phyloP scores from a whole-genome alignment of 75 land plant genomes.

The Chamaecyparis obtusa region DNA sequence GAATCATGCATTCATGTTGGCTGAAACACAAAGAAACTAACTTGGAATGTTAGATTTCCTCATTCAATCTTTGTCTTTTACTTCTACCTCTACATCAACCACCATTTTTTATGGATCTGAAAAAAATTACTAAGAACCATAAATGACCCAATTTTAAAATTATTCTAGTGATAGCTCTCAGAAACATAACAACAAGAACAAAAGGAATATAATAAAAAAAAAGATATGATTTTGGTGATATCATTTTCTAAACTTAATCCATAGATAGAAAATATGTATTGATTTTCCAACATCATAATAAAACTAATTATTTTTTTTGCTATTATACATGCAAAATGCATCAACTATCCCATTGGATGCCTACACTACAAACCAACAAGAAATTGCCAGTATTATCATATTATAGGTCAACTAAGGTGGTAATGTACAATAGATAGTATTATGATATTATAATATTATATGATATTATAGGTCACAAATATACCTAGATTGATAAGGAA shows the following conservation, averaged over 20 bases:
- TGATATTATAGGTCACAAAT: too few species aligned
- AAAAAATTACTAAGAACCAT: conserved; percentile 5
- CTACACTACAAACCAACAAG: background rate
- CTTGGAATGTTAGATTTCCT: background rate
- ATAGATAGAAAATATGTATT: too few species aligned
- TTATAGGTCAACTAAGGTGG: too few species aligned
- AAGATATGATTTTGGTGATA: too few species aligned
- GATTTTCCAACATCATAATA: background rate
- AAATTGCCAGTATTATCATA: too few species aligned
- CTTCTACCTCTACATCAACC: conserved; percentile 87
- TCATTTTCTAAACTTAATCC: background rate
- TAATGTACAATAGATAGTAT: too few species aligned
- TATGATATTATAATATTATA: too few species aligned
- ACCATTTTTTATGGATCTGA: conserved; percentile 46
- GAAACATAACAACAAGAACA: background rate
- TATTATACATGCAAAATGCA: background rate
- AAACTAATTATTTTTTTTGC: background rate
- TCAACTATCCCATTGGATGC: background rate
- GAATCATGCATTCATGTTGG: background rate
- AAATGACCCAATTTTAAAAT: background rate
- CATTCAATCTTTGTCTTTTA: conserved; percentile 56
- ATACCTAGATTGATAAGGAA: too few species aligned
- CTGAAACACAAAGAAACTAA: background rate
- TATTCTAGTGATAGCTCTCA: background rate
- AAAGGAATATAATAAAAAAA: background rate